Percentiles rank a stretch among this genome's conserved stretches.
These are phyloP conservation scores for Chaetomiaceae sp. DNA, from an alignment of 2,329 filamentous ascomycete species.

Conservation along the genomic window DNA sequence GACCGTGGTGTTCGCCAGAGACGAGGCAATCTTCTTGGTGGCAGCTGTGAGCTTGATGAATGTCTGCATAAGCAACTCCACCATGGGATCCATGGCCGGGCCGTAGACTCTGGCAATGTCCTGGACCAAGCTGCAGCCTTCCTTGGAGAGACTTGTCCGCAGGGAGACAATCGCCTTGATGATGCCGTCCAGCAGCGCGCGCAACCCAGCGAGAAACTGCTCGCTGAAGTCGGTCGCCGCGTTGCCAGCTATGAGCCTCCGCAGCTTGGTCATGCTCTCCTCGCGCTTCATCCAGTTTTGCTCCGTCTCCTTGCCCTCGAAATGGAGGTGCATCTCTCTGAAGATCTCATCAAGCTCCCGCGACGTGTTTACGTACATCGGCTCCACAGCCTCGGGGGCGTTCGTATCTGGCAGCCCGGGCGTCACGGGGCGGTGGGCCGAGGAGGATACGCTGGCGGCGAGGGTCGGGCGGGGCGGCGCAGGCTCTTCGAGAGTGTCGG, in stretches of 20 bases:
- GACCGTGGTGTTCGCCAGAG: conserved; percentile 77
- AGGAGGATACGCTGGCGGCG: conserved; percentile 49
- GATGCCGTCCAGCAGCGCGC: conserved; percentile 76
- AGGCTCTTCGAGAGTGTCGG: conserved; percentile 33
- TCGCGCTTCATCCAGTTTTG: conserved; percentile 88
- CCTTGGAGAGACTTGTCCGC: conserved; percentile 83
- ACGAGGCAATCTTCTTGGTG: conserved; percentile 88
- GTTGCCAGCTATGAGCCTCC: conserved; percentile 78
- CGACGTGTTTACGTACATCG: conserved; percentile 76
- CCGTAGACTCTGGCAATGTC: conserved; percentile 76
- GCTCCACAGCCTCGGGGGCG: conserved; percentile 68
- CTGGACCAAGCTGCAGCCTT: conserved; percentile 78
- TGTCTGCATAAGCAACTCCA: conserved; percentile 83
- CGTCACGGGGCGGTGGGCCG: conserved; percentile 53
- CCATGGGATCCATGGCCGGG: conserved; percentile 77
- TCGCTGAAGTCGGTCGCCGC: conserved; percentile 71
- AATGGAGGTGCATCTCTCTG: conserved; percentile 72
- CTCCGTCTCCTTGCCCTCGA: conserved; percentile 86
- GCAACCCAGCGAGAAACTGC: conserved; percentile 65
- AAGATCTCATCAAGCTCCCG: conserved; percentile 87
- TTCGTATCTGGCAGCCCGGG: conserved; percentile 52
- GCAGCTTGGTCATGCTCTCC: conserved; percentile 70
- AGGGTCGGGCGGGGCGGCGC: conserved; percentile 38
- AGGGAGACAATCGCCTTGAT: conserved; percentile 80
- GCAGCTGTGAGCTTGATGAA: conserved; percentile 84